These are phyloP conservation scores for Gnomoniopsis smithogilvyi DNA, from an alignment of 2,329 filamentous ascomycete genomes.

Conservation along the genomic window DNA sequence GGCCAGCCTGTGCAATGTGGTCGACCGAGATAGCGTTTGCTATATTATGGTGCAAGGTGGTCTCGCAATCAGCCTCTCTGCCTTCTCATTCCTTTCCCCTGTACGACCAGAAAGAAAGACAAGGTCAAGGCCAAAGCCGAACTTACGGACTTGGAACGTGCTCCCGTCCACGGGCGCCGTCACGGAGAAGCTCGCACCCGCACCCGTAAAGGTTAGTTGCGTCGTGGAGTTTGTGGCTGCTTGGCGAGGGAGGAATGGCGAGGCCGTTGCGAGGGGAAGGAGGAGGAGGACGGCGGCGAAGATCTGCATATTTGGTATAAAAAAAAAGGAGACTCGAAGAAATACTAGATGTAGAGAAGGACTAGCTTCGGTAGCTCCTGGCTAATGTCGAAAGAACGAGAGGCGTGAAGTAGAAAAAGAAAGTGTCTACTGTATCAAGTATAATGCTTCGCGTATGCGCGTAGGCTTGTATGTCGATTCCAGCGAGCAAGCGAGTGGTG, in stretches of 20 bases:
- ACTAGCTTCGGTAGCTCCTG: neutral
- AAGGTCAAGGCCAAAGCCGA: too few species aligned
- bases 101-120: too few species aligned
- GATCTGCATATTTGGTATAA: neutral
- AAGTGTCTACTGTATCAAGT: too few species aligned
- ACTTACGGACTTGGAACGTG: neutral
- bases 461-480: too few species aligned
- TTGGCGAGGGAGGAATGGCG: conserved; percentile 5
- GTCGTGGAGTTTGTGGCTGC: neutral
- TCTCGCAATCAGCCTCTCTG: neutral
- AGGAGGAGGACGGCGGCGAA: neutral
- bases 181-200: conserved; percentile 5
- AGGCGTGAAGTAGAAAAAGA: neutral
- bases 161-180: conserved; percentile 10
- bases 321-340: neutral
- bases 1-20: conserved; percentile 8
- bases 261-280: neutral
- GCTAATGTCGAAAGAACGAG: neutral
- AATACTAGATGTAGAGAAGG: neutral
- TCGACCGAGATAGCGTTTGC: conserved; percentile 12
- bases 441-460: too few species aligned
- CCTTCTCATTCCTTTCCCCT: neutral
- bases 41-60: neutral
- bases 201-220: conserved; percentile 13
- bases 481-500: too few species aligned